Base-by-base conservation (phyloP, 345 rosid species). In the Viola odorata region DNA sequence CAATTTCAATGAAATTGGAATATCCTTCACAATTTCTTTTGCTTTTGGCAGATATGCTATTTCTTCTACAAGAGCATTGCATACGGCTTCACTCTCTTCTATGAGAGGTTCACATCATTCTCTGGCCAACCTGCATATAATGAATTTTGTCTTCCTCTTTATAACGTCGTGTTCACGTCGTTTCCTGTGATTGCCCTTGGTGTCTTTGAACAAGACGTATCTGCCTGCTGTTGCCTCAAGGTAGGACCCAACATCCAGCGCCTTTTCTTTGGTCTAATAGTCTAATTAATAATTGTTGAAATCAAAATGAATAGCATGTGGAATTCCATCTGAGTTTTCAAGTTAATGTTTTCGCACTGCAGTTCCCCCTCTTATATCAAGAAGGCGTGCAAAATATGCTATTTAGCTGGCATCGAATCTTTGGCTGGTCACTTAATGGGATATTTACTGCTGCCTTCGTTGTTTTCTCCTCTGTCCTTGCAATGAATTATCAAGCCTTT, bases 1-100 rank as follows among this genome's bases (percentile, higher is more conserved):
- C n/a, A n/a, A n/a, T n/a, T n/a, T n/a, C n/a, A n/a, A n/a, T n/a
- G n/a, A n/a, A n/a, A n/a, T n/a, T n/a, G n/a, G n/a, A n/a, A n/a
- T n/a, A 38, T 61, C 49, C 40, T 41, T 36, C 62, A 62, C 37
- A 11, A n/a, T 16, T 60, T 59, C 38, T 7, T 66, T 63, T 60
- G 53, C 56, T 63, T 23, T 52, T 67, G 14, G 57, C 84, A 94
- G 97, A 86, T 94, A 60, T 94, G 97, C 83, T 94, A 86, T 80
- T 94, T 94, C 86, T 94, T 94, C 69, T 94, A 94, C 89, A 94
- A 94, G 91, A 94, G 90, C 75, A 85, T 94, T 39, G 87, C 85
- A 4, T 94, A 88, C 54, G 99, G 97, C 62, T 81, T 94, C 74
- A 84, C 96, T 0, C 70, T 94, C 16, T 94, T 84, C 78, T 94